Base-by-base conservation (phyloP, 2,329 filamentous ascomycete species). In the Colletotrichum viniferum region DNA sequence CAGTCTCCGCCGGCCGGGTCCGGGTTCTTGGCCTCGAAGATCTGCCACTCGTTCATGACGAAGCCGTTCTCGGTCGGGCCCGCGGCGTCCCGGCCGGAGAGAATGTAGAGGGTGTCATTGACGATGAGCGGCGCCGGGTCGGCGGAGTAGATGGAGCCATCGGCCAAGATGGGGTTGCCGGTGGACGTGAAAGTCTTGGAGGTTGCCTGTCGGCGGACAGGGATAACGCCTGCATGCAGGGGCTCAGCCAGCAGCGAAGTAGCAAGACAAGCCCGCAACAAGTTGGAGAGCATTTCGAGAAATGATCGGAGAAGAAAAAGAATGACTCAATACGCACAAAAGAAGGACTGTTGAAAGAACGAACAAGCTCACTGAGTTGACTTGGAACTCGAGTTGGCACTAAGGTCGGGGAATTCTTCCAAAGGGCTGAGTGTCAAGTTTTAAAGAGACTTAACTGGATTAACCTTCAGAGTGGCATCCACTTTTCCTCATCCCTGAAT, bases 61-160 rank as follows among this genome's bases (percentile, higher is more conserved):
- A 85, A 85, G 34, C 78, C 73, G 38, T 84, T 85, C 8, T 78
- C 78, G 13, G 70, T 70, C 4, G 79, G 72, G 0, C 78, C 79
- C 1, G 83, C 84, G 18, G 81, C 80, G 38, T 85, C 84, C 10
- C 82, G 81, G 14, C 84, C 83, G 0, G 83, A 78, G 24, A 86
- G 76, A 24, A 86, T 83, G 64, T 85, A 85, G 1, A 86, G 77
- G 2, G 81, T 84, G 61, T 82, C 77, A 63, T 82, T 81, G 65
- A 84, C 79, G 7, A 85, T 82, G n/a, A 85, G 71, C 2, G 84
- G 84, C 5, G 83, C 84, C 30, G 84, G 84, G 36, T 86, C 84
- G 12, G 83, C 84, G 6, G 84, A 84, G 74, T 84, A 86, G 64
- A 84, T 76, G 7, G 81, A 81, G 21, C 83, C 83, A 77, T 84